Evolutionary conservation across 1,284 basidiomycete species (phyloP), one percentile per base, ranked within the genome.

Genomic region (Leccinum pachyderme): DNA sequence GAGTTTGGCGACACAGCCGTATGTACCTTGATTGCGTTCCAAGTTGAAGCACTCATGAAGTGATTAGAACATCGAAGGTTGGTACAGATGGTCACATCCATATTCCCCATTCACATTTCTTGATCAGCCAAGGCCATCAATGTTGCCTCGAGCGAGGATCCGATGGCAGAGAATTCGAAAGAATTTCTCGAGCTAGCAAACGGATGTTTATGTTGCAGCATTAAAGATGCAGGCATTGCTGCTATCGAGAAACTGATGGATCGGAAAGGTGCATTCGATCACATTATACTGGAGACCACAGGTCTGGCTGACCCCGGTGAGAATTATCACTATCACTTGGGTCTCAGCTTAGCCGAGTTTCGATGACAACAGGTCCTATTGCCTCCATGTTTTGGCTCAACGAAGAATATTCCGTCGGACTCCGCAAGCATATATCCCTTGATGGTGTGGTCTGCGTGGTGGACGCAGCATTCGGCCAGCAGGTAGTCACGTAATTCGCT

Each of bases 371-470:
- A 61, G 89, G 86, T 9, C 90, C 91, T 0, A 93, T 95, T 53
- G 91, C 92, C 0, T 84, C 86, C 2, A 86, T 89, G 72, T 95
- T 97, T 68, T 97, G 94, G 94, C 83, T 86, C 28, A 96, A 96
- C 64, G 93, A 96, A 68, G 93, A 95, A 65, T 93, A 84, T 70
- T 83, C 89, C 0, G 79, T 69, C 18, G 84, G 87, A 1, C 74
- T 91, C 0, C 81, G 87, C 3, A 79, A 75, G 58, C 86, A 91
- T 58, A 91, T 94, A 53, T 74, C 80, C 11, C 78, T 97, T 0
- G 95, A 98, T 67, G 91, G 92, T 11, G 91, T 98, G 0, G 83
- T 97, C 12, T 93, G 91, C 59, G 90, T 98, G 7, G 91, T 96
- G 0, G 93, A 97, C 67, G 91, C 89, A 8, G 80, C 89, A 6